Evolutionary conservation across 1,284 basidiomycete genomes (phyloP), one percentile per base, ranked within the genome.

Genomic region (Tetrapyrgos nigripes): DNA sequence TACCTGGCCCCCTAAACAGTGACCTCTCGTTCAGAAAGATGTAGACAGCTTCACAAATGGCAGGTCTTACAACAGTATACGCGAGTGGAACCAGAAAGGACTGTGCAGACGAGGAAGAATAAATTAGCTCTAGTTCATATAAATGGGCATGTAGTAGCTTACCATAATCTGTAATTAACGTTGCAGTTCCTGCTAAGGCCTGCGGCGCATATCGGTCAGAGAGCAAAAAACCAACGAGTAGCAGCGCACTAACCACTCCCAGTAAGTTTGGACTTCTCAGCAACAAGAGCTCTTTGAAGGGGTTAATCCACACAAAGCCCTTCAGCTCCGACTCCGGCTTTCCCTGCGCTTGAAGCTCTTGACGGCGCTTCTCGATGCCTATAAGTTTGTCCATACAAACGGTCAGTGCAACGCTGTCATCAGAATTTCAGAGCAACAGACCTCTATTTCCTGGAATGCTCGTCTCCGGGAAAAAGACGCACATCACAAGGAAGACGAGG

Each of bases 381-480:
- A n/a, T n/a, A n/a, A n/a, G 53, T 66, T 74, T 77, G 35, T 85
- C 83, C 13, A 83, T 74, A 0, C 83, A 48, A 24, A 21, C 27
- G 46, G 14, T 14, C 17, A 23, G 23, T 48, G 8, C 17, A 24
- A 23, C 24, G 27, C 46, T 13, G 13, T 24, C 17, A 26, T 21
- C 46, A 19, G 27, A 23, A 50, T 23, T 14, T 50, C 8, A 6
- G 17, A 29, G 17, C 3, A 13, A 29, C 27, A 10, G 13, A 29
- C 48, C 58, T n/a, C 75, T 70, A 9, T 80, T 59, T 53, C 76
- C 67, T 51, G 84, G 75, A 65, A 89, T 87, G 17, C 79, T 82
- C 1, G 92, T 93, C 68, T 94, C 93, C 0, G 92, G 91, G 17
- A 92, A 78, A n/a, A n/a, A n/a, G n/a, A n/a, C n/a, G 55, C 83